Conservation (phyloP, 1,284 basidiomycete species). For the Psilocybe mexicana region DNA sequence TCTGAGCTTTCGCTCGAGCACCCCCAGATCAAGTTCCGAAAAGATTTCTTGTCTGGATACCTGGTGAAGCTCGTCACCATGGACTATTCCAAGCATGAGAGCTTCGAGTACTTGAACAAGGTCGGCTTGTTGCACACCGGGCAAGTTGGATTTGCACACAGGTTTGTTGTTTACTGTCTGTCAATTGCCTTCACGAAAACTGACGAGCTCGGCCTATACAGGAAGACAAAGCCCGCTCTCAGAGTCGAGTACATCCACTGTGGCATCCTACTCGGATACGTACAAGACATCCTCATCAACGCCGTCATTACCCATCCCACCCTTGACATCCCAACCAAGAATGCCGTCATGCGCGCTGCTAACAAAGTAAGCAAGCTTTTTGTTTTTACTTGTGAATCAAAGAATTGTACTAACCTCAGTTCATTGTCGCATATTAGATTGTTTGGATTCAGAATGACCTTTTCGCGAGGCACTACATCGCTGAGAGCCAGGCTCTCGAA, state of each 20-base stretch:
- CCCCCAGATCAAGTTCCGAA: constrained; percentile 49
- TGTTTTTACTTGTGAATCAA: background rate
- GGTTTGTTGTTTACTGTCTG: constrained; percentile 14
- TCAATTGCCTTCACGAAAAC: background rate
- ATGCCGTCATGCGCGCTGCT: constrained; percentile 40
- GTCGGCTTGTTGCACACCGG: constrained; percentile 54
- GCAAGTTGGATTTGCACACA: constrained; percentile 44
- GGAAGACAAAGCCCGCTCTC: constrained; percentile 30
- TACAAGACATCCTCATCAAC: constrained; percentile 34
- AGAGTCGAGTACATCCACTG: constrained; percentile 35
- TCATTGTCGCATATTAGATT: constrained; percentile 22
- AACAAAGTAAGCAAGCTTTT: constrained; percentile 38
- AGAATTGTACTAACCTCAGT: background rate
- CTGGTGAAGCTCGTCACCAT: constrained; percentile 38
- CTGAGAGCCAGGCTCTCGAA: background rate
- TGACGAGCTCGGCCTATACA: constrained; percentile 1
- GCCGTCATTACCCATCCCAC: constrained; percentile 32
- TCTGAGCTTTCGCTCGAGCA: constrained; percentile 43
- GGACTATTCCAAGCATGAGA: constrained; percentile 43
- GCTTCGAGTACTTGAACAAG: constrained; percentile 52
- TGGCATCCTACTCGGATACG: constrained; percentile 31
- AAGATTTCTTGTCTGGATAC: constrained; percentile 37
- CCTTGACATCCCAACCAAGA: constrained; percentile 37
- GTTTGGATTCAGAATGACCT: constrained; percentile 43
- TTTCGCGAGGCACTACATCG: constrained; percentile 42